A percentile compares a stretch with the other conserved stretches of the same genome.
Evolutionary conservation across 2,329 filamentous ascomycete genomes (phyloP).

Genomic region (Tolypocladium ophioglossoides): DNA sequence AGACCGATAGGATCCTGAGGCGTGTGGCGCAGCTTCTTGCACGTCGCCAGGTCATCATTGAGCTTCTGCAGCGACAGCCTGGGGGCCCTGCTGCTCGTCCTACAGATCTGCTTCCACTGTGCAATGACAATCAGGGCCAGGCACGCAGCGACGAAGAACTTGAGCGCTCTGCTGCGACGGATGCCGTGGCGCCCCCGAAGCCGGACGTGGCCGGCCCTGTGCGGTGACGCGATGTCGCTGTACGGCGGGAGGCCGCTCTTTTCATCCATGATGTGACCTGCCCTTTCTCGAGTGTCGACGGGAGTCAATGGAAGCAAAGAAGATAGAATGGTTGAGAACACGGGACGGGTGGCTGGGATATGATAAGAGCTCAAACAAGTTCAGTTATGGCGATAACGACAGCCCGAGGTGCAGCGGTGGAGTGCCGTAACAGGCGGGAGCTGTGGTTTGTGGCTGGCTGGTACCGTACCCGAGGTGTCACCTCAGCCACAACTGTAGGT

Average conservation of each 20-base stretch:
- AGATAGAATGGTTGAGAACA: too few relatives aligned
- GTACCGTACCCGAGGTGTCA: background rate
- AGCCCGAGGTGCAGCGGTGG: background rate
- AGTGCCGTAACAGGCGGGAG: too few relatives aligned
- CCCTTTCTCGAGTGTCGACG: background rate
- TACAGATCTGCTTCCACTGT: constrained; percentile 33
- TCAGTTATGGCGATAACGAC: background rate
- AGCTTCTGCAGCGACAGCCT: constrained; percentile 42
- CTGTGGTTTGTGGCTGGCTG: too few relatives aligned
- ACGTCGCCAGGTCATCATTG: constrained; percentile 41
- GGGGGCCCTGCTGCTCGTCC: constrained; percentile 13
- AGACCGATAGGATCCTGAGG: constrained; percentile 44
- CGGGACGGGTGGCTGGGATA: background rate
- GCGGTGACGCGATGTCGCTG: constrained; percentile 19
- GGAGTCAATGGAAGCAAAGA: background rate
- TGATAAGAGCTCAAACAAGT: too few relatives aligned
- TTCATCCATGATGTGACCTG: constrained; percentile 19
- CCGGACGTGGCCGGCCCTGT: constrained; percentile 2
- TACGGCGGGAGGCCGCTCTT: constrained; percentile 36
- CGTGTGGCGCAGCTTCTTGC: constrained; percentile 41
- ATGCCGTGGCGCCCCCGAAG: constrained; percentile 16
- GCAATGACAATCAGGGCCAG: constrained; percentile 40
- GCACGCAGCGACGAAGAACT: constrained; percentile 32
- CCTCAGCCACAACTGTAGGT: too few relatives aligned
- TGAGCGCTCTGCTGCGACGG: constrained; percentile 33